These are phyloP conservation scores for Betula pendula DNA, from an alignment of 306 rosid species.

Conservation along the genomic window DNA sequence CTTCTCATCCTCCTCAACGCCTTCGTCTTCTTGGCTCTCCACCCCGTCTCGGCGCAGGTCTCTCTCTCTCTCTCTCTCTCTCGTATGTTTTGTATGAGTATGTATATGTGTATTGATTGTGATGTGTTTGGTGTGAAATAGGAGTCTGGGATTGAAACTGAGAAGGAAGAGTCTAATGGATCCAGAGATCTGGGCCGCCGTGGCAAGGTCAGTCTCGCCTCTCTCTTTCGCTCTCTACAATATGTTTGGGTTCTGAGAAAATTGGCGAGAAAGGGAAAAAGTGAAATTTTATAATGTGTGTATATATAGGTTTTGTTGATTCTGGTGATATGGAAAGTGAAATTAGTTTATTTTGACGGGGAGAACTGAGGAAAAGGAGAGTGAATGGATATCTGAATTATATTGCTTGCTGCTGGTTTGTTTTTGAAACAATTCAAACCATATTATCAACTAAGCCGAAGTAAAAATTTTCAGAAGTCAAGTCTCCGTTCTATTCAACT, in stretches of 20 bases:
- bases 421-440: background rate
- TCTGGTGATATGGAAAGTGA: background rate
- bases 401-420: background rate
- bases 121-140: conserved; percentile 29
- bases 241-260: background rate
- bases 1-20: conserved; percentile 30
- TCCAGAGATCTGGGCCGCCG: conserved; percentile 89
- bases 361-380: background rate
- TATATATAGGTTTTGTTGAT: background rate
- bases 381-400: background rate
- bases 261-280: background rate
- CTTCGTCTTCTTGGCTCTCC: conserved; percentile 19
- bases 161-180: conserved; percentile 43
- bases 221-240: background rate
- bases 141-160: conserved; percentile 49
- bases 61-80: conserved; percentile 8
- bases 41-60: conserved; percentile 54
- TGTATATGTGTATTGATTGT: background rate
- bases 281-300: background rate
- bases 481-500: background rate
- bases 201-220: conserved; percentile 48
- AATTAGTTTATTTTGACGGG: background rate
- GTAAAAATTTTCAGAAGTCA: background rate
- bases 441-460: background rate
- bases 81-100: background rate